phyloP scores from a whole-genome alignment of 169 alveolate genomes.

The Eimeria maxima region DNA sequence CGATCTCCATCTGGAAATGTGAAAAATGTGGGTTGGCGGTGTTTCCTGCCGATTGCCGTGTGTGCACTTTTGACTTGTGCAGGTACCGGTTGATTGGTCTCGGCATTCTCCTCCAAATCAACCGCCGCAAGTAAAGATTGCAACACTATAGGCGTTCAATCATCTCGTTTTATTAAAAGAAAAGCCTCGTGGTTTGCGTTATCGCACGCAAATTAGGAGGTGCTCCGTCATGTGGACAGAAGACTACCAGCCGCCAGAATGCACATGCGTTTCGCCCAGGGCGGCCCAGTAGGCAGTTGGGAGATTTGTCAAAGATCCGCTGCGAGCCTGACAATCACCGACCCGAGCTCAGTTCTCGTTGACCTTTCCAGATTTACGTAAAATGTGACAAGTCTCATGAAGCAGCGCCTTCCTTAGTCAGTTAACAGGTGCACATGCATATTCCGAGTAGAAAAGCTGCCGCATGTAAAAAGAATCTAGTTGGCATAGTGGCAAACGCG shows the following conservation, averaged over 20 bases:
- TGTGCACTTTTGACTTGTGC: neutral
- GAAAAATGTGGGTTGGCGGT: too few relatives aligned
- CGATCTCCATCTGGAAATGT: too few relatives aligned
- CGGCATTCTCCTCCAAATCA: neutral
- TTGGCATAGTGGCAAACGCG: neutral
- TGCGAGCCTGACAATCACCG: neutral
- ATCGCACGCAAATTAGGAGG: neutral
- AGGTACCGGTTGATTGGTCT: conserved; percentile 57
- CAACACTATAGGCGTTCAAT: neutral
- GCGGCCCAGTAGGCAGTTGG: conserved; percentile 15
- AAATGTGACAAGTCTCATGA: neutral
- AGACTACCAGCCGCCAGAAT: neutral
- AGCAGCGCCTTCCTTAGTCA: conserved; percentile 10
- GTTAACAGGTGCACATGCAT: neutral
- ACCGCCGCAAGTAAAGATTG: conserved; percentile 50
- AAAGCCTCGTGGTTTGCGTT: neutral
- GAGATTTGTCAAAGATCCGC: conserved; percentile 15
- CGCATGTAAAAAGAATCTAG: neutral
- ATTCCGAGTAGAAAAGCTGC: neutral
- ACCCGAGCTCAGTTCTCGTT: neutral
- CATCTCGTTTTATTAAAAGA: neutral
- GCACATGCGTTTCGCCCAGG: neutral
- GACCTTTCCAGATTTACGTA: neutral
- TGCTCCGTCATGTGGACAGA: conserved; percentile 1
- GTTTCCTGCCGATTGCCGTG: neutral